Percentiles rank a stretch among this genome's conserved stretches.
These are phyloP conservation scores for Cladophialophora yegresii DNA, from an alignment of 2,329 filamentous ascomycete species.

Conservation along the genomic window DNA sequence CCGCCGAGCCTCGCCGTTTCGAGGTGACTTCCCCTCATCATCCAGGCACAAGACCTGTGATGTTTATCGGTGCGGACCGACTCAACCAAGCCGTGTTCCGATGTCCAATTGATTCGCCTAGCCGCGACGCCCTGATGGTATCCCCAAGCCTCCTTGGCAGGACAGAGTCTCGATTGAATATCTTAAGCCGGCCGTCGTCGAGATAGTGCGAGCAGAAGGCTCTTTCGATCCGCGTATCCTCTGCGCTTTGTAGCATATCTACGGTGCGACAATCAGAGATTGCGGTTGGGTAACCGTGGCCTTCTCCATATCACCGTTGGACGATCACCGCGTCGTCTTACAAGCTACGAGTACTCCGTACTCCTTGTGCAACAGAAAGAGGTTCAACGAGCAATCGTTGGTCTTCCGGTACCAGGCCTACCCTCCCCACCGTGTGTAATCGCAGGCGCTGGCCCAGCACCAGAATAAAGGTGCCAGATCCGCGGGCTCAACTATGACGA, in stretches of 20 bases:
- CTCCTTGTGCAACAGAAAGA: neutral
- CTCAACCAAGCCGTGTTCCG: slow-evolving; percentile 1
- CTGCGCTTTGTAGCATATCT: neutral
- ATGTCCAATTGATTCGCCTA: slow-evolving; percentile 2
- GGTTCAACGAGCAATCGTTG: neutral
- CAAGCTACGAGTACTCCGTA: too few species aligned
- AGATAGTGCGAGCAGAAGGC: neutral
- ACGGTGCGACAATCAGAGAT: slow-evolving; percentile 4
- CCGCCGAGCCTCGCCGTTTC: slow-evolving; percentile 2
- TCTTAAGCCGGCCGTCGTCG: neutral
- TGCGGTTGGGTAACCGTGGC: neutral
- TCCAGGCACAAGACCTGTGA: neutral
- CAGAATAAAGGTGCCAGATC: slow-evolving; percentile 8
- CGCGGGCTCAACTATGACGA: slow-evolving; percentile 1
- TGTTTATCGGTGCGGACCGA: slow-evolving; percentile 4
- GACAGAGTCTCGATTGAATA: neutral
- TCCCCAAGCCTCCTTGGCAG: neutral
- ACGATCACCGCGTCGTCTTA: slow-evolving; percentile 3
- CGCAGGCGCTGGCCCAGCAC: neutral
- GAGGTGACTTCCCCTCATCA: neutral
- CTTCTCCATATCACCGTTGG: neutral
- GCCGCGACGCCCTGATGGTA: neutral
- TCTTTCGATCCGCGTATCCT: neutral
- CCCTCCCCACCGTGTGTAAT: neutral
- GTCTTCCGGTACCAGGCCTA: neutral